Evolutionary conservation across 1,284 basidiomycete genomes (phyloP).

Genomic region (Austroboletus novae-zelandiae): DNA sequence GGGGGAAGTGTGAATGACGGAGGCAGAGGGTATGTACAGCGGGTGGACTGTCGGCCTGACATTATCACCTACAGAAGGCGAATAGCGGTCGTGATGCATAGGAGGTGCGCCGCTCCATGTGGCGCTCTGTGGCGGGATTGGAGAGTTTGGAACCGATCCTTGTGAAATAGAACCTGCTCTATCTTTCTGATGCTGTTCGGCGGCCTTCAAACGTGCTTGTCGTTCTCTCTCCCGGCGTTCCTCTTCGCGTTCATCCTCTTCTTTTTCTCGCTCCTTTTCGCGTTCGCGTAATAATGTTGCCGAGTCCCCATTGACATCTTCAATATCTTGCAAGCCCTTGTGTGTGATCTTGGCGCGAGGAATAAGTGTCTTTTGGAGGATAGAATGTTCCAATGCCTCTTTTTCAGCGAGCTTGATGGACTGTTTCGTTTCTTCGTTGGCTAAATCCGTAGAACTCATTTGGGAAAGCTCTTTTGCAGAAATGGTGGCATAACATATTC

Average conservation of each 20-base stretch:
- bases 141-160: constrained; percentile 61
- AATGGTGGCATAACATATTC: constrained; percentile 66
- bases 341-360: constrained; percentile 87
- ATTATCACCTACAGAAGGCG: constrained; percentile 21
- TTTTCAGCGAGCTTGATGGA: constrained; percentile 77
- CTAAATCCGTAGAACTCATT: constrained; percentile 84
- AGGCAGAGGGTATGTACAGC: constrained; percentile 42
- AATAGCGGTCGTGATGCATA: constrained; percentile 24
- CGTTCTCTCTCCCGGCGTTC: constrained; percentile 65
- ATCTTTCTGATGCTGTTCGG: constrained; percentile 43
- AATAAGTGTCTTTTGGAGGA: constrained; percentile 65
- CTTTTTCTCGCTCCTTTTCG: constrained; percentile 48
- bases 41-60: constrained; percentile 36
- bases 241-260: constrained; percentile 53
- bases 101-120: constrained; percentile 63
- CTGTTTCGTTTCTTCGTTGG: constrained; percentile 78
- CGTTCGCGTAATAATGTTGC: constrained; percentile 51
- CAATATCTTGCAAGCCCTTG: constrained; percentile 85
- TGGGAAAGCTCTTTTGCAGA: constrained; percentile 68
- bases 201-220: constrained; percentile 50
- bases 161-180: constrained; percentile 42
- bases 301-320: constrained; percentile 63
- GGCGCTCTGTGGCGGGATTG: constrained; percentile 39
- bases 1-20: constrained; percentile 38
- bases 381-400: constrained; percentile 79